Percentiles rank a stretch among this genome's conserved stretches.
Evolutionary conservation across 345 rosid species (phyloP).

Genomic region (Jatropha curcas): DNA sequence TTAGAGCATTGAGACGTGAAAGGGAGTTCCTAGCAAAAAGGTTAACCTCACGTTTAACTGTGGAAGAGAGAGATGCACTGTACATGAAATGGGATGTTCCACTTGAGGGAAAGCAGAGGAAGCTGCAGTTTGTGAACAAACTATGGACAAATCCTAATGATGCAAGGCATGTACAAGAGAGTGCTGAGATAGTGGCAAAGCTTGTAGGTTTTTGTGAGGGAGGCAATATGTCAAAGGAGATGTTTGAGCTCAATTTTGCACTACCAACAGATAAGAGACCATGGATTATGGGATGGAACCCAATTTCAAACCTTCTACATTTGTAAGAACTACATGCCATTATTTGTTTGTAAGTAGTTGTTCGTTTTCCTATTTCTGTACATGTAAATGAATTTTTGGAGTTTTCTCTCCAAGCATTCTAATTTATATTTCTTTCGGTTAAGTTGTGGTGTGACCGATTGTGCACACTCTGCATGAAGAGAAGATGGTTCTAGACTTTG

Average conservation of each 20-base stretch:
- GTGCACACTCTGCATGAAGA: slow-evolving; percentile 5
- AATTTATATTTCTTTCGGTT: neutral
- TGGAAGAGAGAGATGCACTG: slow-evolving; percentile 79
- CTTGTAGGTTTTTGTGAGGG: slow-evolving; percentile 89
- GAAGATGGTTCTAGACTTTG: slow-evolving; percentile 11
- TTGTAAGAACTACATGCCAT: slow-evolving; percentile 23
- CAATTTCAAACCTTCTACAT: slow-evolving; percentile 77
- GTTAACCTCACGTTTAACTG: slow-evolving; percentile 60
- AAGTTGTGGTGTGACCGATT: slow-evolving; percentile 11
- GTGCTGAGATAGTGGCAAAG: slow-evolving; percentile 94
- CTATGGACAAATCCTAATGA: slow-evolving; percentile 96
- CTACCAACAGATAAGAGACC: slow-evolving; percentile 82
- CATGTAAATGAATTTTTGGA: slow-evolving; percentile 42
- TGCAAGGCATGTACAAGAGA: slow-evolving; percentile 77
- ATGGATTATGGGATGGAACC: slow-evolving; percentile 95
- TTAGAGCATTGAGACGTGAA: slow-evolving; percentile 79
- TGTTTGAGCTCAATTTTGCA: slow-evolving; percentile 97
- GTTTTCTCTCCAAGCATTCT: slow-evolving; percentile 29
- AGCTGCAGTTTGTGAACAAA: slow-evolving; percentile 82
- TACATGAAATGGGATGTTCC: slow-evolving; percentile 93
- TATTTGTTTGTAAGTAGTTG: slow-evolving; percentile 33
- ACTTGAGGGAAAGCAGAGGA: slow-evolving; percentile 95
- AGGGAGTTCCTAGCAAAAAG: slow-evolving; percentile 94
- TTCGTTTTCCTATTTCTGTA: slow-evolving; percentile 24
- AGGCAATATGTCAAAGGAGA: slow-evolving; percentile 90